Evolutionary conservation across 176 grass and related monocot genomes (phyloP), one percentile per base, ranked within the genome.

Genomic region (Triticum monococcum): DNA sequence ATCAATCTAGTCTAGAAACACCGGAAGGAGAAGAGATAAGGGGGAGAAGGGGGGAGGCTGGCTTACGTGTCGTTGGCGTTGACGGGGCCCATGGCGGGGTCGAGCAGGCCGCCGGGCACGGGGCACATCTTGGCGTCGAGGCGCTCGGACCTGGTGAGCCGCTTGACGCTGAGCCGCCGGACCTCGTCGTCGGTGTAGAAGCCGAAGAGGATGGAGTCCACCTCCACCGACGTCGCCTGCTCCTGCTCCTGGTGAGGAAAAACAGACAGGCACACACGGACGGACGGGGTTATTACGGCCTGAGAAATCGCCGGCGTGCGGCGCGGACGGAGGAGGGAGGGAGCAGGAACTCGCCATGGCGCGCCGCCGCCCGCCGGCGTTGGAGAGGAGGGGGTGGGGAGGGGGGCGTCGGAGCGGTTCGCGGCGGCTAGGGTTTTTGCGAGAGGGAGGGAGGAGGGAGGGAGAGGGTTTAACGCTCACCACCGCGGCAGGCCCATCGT

Each of bases 41-140:
- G 1, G 32, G 64, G 10, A 18, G 64, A 2, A 66, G 32, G 12
- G 32, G 32, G 16, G 12, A 8, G 17, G 2, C 4, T 54, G 1
- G 89, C 93, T 95, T 74, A 98, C 93, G 7, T 76, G 65, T 96
- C 96, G 32, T 23, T 88, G 64, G 86, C 66, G 63, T 87, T 96
- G 70, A 91, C 38, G 7, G 96, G 93, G 5, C 96, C 96, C 88
- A 98, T 54, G 73, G 96, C 93, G 12, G 96, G 90, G 64, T 98
- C 96, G 62, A 92, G 91, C 48, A 98, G 85, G 79, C 96, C 96
- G 82, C 91, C 93, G 54, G 71, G 77, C 79, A 98, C 85, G 64
- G 96, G 88, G 56, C 30, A 54, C 52, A 82, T 72, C 87, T 96
- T 98, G 41, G 69, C 28, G 69, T 98, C 96, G 63, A 92, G 84